A percentile compares a stretch with the other conserved stretches of the same genome.
Conservation (phyloP, 202 grass and related monocot genomes). For the Elaeis oleifera region DNA sequence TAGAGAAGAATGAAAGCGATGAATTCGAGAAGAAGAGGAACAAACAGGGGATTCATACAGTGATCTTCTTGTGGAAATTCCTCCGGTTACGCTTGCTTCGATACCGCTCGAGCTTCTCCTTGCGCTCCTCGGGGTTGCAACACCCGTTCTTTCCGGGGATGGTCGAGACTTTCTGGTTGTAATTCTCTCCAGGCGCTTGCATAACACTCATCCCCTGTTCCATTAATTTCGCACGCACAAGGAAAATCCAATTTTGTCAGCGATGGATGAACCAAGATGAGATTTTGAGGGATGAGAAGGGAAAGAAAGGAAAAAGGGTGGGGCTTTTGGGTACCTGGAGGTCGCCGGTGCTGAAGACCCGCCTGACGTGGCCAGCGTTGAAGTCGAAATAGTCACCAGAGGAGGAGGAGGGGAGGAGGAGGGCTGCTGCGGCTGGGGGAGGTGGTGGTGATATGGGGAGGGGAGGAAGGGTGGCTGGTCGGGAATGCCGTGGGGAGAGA, state of each 20-base stretch:
- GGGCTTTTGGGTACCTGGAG: conserved; percentile 45
- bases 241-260: conserved; percentile 4
- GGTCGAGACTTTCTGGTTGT: conserved; percentile 34
- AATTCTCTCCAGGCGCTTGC: conserved; percentile 28
- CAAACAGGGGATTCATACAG: conserved; percentile 27
- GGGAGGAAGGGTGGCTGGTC: conserved; percentile 29
- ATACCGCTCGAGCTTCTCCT: conserved; percentile 67
- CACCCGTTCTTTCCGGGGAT: conserved; percentile 50
- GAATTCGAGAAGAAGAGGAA: not conserved
- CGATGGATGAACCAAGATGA: not conserved
- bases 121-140: conserved; percentile 80
- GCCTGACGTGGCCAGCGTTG: conserved; percentile 44
- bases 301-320: not conserved
- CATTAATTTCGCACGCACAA: not conserved
- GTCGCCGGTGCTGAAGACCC: conserved; percentile 78
- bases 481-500: conserved; percentile 27
- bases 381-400: conserved; percentile 55
- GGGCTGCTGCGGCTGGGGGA: conserved; percentile 14
- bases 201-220: conserved; percentile 64
- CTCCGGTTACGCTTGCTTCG: conserved; percentile 63
- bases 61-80: conserved; percentile 96
- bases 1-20: not conserved
- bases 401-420: conserved; percentile 57
- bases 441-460: conserved; percentile 32
- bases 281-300: not conserved